phyloP scores from a whole-genome alignment of 1,284 basidiomycete genomes.

The Bjerkandera adusta region DNA sequence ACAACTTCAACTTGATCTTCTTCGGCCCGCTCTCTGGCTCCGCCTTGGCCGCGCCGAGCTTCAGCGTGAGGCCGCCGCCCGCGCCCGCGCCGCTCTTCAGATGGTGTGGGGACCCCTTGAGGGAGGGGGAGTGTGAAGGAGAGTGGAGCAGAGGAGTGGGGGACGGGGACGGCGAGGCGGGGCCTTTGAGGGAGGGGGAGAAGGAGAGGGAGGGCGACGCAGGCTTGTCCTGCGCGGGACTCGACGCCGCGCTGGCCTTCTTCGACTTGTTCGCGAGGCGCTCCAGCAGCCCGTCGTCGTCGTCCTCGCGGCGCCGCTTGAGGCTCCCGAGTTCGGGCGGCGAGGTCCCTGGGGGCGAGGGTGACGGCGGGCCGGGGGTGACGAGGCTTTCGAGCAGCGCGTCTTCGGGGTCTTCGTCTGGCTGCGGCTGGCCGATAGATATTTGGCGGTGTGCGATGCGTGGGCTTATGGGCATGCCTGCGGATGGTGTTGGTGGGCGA shows the following conservation, averaged over 20 bases:
- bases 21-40: conserved; percentile 68
- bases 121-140: too few relatives aligned
- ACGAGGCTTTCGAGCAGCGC: conserved; percentile 52
- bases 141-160: too few relatives aligned
- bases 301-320: conserved; percentile 76
- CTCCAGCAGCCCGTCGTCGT: conserved; percentile 67
- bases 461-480: conserved; percentile 27
- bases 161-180: too few relatives aligned
- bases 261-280: conserved; percentile 55
- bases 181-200: too few relatives aligned
- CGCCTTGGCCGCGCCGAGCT: conserved; percentile 36
- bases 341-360: conserved; percentile 43
- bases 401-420: conserved; percentile 51
- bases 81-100: conserved; percentile 10
- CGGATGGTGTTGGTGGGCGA: conserved; percentile 4
- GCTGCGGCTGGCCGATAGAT: conserved; percentile 26
- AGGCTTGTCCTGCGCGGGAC: conserved; percentile 40
- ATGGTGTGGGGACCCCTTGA: too few relatives aligned
- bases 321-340: conserved; percentile 44
- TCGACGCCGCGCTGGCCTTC: conserved; percentile 41
- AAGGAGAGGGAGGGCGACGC: too few relatives aligned
- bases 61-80: conserved; percentile 13
- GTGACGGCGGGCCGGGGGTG: conserved; percentile 39
- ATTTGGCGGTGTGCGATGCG: conserved; percentile 41
- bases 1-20: conserved; percentile 74